phyloP scores from a whole-genome alignment of 495 filamentous ascomycete genomes.

The Penicillium longicatenatum region DNA sequence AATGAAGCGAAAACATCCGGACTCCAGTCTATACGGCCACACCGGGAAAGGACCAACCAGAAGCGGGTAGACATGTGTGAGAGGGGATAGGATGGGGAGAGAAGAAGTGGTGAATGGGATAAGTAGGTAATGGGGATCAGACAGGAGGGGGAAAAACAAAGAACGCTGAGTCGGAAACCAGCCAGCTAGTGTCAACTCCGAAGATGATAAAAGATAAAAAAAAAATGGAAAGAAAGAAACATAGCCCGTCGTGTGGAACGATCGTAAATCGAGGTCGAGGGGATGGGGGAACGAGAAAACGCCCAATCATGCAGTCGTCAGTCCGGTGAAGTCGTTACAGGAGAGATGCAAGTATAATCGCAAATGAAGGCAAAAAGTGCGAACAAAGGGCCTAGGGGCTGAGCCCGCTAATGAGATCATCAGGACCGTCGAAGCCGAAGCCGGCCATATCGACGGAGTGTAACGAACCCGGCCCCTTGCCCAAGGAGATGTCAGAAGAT shows the following conservation, averaged over 20 bases:
- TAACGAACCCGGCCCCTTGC: constrained; percentile 47
- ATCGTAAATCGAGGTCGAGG: constrained; percentile 30
- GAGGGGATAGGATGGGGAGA: constrained; percentile 1
- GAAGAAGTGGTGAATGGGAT: background rate
- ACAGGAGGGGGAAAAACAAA: constrained; percentile 18
- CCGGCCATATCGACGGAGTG: constrained; percentile 54
- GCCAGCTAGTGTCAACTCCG: constrained; percentile 42
- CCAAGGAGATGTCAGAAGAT: constrained; percentile 50
- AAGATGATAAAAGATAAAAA: constrained; percentile 15
- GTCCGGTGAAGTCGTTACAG: constrained; percentile 50
- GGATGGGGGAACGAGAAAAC: constrained; percentile 32
- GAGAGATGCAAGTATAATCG: constrained; percentile 39
- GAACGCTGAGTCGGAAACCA: constrained; percentile 36
- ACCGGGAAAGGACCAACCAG: constrained; percentile 6
- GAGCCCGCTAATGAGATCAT: constrained; percentile 41
- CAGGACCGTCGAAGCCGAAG: constrained; percentile 45
- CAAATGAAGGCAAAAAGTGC: constrained; percentile 29
- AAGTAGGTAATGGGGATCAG: background rate
- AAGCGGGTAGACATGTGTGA: constrained; percentile 9
- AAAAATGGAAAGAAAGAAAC: constrained; percentile 31
- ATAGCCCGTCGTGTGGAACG: constrained; percentile 27
- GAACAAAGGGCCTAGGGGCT: constrained; percentile 37
- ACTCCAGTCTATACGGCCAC: constrained; percentile 21
- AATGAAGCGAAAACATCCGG: constrained; percentile 11
- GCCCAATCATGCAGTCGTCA: constrained; percentile 54